Percentiles rank a stretch among this genome's conserved stretches.
These are phyloP conservation scores for Phialemonium atrogriseum DNA, from an alignment of 2,329 filamentous ascomycete genomes.

Conservation along the genomic window DNA sequence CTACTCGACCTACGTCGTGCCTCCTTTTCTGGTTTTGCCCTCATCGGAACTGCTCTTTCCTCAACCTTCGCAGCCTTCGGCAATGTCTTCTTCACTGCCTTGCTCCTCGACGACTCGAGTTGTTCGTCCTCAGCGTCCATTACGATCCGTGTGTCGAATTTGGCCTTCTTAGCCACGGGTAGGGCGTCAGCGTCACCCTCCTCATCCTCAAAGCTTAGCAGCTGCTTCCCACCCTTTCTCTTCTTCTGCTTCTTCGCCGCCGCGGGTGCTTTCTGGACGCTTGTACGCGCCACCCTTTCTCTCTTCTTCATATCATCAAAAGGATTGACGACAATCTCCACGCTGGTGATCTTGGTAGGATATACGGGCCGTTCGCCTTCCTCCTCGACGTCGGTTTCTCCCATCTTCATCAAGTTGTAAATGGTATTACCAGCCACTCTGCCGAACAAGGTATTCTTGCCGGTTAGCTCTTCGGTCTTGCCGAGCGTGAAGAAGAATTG, in stretches of 20 bases:
- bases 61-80: slow-evolving; percentile 1
- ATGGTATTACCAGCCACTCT: slow-evolving; percentile 89
- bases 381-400: slow-evolving; percentile 73
- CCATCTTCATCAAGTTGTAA: slow-evolving; percentile 92
- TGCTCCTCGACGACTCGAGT: slow-evolving; percentile 13
- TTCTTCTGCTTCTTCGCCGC: slow-evolving; percentile 55
- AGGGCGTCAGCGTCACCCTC: slow-evolving; percentile 50
- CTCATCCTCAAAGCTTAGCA: slow-evolving; percentile 70
- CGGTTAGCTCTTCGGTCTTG: slow-evolving; percentile 75
- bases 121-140: slow-evolving; percentile 41
- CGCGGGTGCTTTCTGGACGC: slow-evolving; percentile 32
- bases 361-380: slow-evolving; percentile 79
- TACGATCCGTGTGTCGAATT: slow-evolving; percentile 70
- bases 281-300: slow-evolving; percentile 45
- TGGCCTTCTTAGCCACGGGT: slow-evolving; percentile 63
- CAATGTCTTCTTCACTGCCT: slow-evolving; percentile 17
- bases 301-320: slow-evolving; percentile 75
- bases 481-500: slow-evolving; percentile 96
- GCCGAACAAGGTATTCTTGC: slow-evolving; percentile 90
- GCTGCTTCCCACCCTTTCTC: slow-evolving; percentile 65
- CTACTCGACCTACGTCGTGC: slow-evolving; percentile 5
- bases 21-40: slow-evolving; percentile 6
- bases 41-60: slow-evolving; percentile 8
- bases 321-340: slow-evolving; percentile 73
- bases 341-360: slow-evolving; percentile 65